phyloP scores from a whole-genome alignment of 805 yeast genomes.

The Cyberlindnera lachancei region DNA sequence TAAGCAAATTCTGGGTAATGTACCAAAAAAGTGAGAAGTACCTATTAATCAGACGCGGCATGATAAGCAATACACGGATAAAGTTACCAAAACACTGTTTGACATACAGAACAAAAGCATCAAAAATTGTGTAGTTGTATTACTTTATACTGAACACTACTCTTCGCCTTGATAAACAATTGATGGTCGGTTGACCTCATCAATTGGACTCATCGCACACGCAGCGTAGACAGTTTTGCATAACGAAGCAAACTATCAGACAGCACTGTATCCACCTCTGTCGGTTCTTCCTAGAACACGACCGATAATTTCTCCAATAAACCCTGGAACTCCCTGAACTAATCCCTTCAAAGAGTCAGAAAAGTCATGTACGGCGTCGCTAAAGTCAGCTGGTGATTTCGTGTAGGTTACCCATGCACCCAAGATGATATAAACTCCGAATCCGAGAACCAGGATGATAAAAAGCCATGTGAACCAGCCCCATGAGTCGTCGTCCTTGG shows the following conservation, averaged over 20 bases:
- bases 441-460: slow-evolving; percentile 59
- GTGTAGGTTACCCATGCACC: slow-evolving; percentile 73
- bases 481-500: slow-evolving; percentile 38
- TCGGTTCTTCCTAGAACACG: slow-evolving; percentile 56
- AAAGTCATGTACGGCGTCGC: slow-evolving; percentile 67
- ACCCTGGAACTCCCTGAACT: slow-evolving; percentile 52
- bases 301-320: slow-evolving; percentile 57
- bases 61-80: no score
- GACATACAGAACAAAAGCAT: no score
- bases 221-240: no score
- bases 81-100: no score
- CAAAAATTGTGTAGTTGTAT: no score
- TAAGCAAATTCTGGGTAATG: slow-evolving; percentile 1
- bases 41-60: no score
- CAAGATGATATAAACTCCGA: slow-evolving; percentile 64
- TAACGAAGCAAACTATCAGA: no score
- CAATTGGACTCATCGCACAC: no score
- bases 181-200: no score
- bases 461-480: slow-evolving; percentile 83
- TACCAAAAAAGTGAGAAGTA: no score
- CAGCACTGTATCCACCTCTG: slow-evolving; percentile 93
- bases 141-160: no score
- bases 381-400: slow-evolving; percentile 59
- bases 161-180: no score
- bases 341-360: slow-evolving; percentile 59